Evolutionary conservation across 257 asterid genomes (phyloP), one percentile per base, ranked within the genome.

Genomic region (Solanum pennellii): DNA sequence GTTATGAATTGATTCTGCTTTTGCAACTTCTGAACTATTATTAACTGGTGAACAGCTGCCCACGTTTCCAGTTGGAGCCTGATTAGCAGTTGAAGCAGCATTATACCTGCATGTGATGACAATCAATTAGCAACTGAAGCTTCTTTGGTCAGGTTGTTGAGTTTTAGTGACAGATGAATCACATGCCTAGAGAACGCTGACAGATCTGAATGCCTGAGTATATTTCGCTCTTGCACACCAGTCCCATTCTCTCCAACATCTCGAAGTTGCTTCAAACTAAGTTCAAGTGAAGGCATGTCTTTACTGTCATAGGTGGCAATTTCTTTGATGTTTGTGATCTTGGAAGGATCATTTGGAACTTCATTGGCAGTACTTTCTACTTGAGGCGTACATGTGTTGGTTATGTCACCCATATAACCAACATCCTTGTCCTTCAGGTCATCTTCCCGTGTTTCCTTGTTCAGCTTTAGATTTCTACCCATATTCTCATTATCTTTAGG

Each of bases 181-280:
- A 4, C 84, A 2, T 84, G 89, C 94, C 94, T 92, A 87, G 93
- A 91, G 86, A 92, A 92, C 16, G 94, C 94, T 18, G 94, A 92
- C 49, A 87, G 91, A 66, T 87, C 92, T 12, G 94, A 92, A 82
- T 88, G 94, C 85, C 90, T 90, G 87, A 92, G 89, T 86, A 90
- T 37, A 60, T 91, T 91, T 35, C 88, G 91, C 88, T 89, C 93
- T 84, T 82, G 92, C 65, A 91, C 86, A 69, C 89, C 89, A 83
- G 82, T 41, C 44, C 91, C 93, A 47, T 86, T 82, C 68, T 88
- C 89, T 80, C 89, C 86, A 13, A 25, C 88, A 86, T 91, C 92
- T 89, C 89, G 89, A 42, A 65, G 87, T 37, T 83, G 87, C 86
- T 86, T 91, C 89, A 92, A 71, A 69, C 92, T 87, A 75, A 91